A percentile compares a stretch with the other conserved stretches of the same genome.
phyloP scores from a whole-genome alignment of 768 basidiomycete species.

The Lactifluus hygrophoroides region DNA sequence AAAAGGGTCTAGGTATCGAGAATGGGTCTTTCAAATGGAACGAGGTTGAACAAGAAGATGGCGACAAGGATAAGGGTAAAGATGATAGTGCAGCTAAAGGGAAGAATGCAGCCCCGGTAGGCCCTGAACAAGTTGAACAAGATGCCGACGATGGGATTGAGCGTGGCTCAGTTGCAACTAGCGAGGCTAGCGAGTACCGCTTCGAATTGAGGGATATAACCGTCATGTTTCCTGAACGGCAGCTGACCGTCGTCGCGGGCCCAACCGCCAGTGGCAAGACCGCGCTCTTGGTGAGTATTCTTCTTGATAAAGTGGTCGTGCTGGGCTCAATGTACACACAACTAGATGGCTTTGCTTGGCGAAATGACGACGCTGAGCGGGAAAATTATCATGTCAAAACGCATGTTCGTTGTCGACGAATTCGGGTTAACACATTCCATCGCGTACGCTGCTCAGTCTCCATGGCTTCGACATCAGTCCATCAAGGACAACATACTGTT shows the following conservation, averaged over 20 bases:
- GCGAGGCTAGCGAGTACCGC: constrained; percentile 31
- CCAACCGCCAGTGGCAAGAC: constrained; percentile 83
- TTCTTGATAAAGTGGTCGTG: not conserved
- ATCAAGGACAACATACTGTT: constrained; percentile 59
- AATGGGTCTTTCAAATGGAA: constrained; percentile 52
- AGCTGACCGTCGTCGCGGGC: constrained; percentile 64
- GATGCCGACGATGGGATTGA: constrained; percentile 23
- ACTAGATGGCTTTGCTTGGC: constrained; percentile 60
- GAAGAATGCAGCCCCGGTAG: not conserved
- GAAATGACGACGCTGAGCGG: constrained; percentile 58
- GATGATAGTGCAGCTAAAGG: constrained; percentile 18
- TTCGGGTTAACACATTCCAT: constrained; percentile 47
- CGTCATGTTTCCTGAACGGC: constrained; percentile 62
- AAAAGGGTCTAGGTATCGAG: constrained; percentile 39
- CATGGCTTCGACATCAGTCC: constrained; percentile 38
- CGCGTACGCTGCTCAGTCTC: constrained; percentile 43
- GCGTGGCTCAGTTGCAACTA: constrained; percentile 15
- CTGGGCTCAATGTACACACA: not conserved
- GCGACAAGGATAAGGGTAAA: constrained; percentile 24
- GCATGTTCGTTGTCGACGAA: constrained; percentile 48
- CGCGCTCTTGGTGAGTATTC: constrained; percentile 51
- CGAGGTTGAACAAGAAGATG: constrained; percentile 33
- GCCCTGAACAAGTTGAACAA: constrained; percentile 10
- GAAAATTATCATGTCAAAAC: constrained; percentile 57
- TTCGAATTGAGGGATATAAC: constrained; percentile 65